Evolutionary conservation across 1,284 basidiomycete genomes (phyloP).

Genomic region (Ceratobasidium sp.): DNA sequence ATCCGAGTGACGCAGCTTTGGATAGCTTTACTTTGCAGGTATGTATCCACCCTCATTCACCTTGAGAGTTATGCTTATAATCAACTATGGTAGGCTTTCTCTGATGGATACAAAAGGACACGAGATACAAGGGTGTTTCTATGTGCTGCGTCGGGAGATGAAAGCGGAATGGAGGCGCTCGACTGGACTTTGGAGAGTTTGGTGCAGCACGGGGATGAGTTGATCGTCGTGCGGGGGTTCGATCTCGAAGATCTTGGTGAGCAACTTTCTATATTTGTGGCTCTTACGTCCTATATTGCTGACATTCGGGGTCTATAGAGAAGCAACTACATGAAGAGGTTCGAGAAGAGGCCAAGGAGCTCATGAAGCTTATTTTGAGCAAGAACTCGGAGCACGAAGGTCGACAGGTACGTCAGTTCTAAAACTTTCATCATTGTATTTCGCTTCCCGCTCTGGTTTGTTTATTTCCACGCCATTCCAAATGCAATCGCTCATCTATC

Average conservation of each 20-base stretch:
- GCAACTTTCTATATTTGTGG: conserved; percentile 49
- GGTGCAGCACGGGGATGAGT: conserved; percentile 93
- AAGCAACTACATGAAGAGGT: conserved; percentile 83
- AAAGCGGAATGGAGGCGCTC: conserved; percentile 85
- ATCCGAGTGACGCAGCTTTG: conserved; percentile 65
- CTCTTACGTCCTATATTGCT: conserved; percentile 30
- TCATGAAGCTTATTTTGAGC: conserved; percentile 83
- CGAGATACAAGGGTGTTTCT: conserved; percentile 90
- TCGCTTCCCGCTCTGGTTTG: no score
- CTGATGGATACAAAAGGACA: conserved; percentile 82
- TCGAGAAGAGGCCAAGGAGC: conserved; percentile 86
- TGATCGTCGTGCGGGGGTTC: conserved; percentile 91
- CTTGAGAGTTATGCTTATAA: background rate
- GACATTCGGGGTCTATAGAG: conserved; percentile 60
- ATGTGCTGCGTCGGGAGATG: conserved; percentile 90
- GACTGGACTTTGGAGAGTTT: conserved; percentile 91
- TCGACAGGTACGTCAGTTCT: conserved; percentile 69
- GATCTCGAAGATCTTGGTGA: conserved; percentile 85
- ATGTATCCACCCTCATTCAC: conserved; percentile 50
- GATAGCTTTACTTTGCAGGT: conserved; percentile 63
- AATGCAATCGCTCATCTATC: no score
- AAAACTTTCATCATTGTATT: background rate
- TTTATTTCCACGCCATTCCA: no score
- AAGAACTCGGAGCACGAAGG: conserved; percentile 86
- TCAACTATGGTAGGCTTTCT: conserved; percentile 69